Conservation (phyloP, 495 filamentous ascomycete genomes). For the Aspergillus haitiensis region DNA sequence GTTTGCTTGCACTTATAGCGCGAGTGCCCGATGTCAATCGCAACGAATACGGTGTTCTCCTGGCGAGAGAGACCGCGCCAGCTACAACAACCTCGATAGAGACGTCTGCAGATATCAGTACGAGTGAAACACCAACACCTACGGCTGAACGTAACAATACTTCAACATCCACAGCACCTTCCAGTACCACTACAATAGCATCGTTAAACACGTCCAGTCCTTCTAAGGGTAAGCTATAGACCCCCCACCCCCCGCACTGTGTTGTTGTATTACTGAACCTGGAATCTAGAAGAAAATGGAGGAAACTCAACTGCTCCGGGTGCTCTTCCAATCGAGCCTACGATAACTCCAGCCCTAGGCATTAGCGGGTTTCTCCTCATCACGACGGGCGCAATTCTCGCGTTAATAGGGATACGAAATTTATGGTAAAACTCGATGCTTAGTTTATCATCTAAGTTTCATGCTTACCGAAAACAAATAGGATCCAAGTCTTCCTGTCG, state of each 20-base stretch:
- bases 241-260: too few relatives aligned
- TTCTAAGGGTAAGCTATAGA: conserved; percentile 21
- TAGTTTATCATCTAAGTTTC: too few relatives aligned
- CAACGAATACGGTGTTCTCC: conserved; percentile 14
- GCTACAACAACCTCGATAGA: conserved; percentile 12
- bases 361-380: conserved; percentile 78
- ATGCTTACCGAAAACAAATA: conserved; percentile 22
- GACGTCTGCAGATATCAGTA: conserved; percentile 9
- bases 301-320: conserved; percentile 27
- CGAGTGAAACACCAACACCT: conserved; percentile 16
- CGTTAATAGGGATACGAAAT: conserved; percentile 81
- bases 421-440: conserved; percentile 53
- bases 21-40: conserved; percentile 19
- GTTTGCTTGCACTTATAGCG: conserved; percentile 21
- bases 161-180: conserved; percentile 15
- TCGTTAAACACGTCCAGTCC: conserved; percentile 23
- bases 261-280: conserved; percentile 15
- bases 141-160: conserved; percentile 24
- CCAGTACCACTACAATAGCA: conserved; percentile 21
- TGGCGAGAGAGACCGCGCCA: conserved; percentile 18
- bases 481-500: conserved; percentile 79
- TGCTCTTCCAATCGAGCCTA: conserved; percentile 68
- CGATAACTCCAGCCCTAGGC: conserved; percentile 75
- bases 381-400: conserved; percentile 63
- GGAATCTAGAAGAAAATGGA: conserved; percentile 18